Evolutionary conservation across 129 eudicot genomes (phyloP).

Genomic region (Cynara cardunculus): DNA sequence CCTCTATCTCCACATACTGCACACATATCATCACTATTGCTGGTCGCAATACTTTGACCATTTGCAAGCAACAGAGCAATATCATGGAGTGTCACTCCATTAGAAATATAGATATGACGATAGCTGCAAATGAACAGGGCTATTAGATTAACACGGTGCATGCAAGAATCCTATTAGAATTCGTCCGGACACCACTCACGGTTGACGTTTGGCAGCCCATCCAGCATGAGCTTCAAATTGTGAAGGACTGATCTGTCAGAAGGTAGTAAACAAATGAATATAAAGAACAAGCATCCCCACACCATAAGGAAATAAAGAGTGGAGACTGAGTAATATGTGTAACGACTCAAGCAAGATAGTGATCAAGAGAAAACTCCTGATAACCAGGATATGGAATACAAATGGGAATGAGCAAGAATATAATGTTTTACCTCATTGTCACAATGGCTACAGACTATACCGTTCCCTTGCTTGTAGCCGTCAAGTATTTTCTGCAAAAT

Average conservation of each 20-base stretch:
- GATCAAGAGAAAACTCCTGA: not conserved
- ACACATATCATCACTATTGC: conserved; percentile 95
- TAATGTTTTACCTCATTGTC: conserved; percentile 57
- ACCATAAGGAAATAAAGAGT: not conserved
- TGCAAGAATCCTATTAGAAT: not conserved
- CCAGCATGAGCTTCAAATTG: conserved; percentile 99
- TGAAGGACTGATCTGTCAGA: conserved; percentile 87
- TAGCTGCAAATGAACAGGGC: conserved; percentile 48
- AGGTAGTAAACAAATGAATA: conserved; percentile 6
- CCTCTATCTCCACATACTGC: conserved; percentile 89
- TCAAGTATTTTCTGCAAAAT: conserved; percentile 67
- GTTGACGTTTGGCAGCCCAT: conserved; percentile 97
- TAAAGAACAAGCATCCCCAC: not conserved
- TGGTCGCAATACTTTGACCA: conserved; percentile 65
- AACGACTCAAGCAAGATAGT: not conserved
- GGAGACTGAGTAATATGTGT: not conserved
- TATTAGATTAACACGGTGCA: not conserved
- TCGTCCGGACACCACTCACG: conserved; percentile 50
- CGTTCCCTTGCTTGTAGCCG: conserved; percentile 93
- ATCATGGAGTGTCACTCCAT: conserved; percentile 83
- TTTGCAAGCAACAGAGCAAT: conserved; percentile 73
- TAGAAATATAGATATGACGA: conserved; percentile 74
- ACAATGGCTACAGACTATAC: conserved; percentile 88
- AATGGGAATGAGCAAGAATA: not conserved
- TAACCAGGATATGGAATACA: conserved; percentile 2